Percentiles rank a stretch among this genome's conserved stretches.
phyloP scores from a whole-genome alignment of 1,139 yeast genomes.

The Zygosaccharomyces pseudobailii region DNA sequence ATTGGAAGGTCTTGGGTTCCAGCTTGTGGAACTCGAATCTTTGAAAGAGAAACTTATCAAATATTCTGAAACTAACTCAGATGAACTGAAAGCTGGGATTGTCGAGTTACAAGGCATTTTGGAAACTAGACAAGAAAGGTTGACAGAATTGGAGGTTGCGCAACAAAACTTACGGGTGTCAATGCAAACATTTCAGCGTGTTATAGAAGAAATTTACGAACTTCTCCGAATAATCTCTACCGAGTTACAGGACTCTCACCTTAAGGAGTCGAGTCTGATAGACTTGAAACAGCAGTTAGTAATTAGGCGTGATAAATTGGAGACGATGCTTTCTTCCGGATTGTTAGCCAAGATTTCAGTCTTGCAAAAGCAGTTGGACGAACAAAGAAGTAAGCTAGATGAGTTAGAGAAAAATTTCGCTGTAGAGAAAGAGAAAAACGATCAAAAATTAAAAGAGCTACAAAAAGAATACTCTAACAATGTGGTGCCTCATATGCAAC shows the following conservation, averaged over 20 bases:
- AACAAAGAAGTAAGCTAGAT: slow-evolving; percentile 18
- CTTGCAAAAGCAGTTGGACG: slow-evolving; percentile 26
- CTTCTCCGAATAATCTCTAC: slow-evolving; percentile 28
- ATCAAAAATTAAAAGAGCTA: slow-evolving; percentile 18
- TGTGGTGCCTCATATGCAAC: slow-evolving; percentile 22
- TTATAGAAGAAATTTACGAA: slow-evolving; percentile 30
- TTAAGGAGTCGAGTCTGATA: slow-evolving; percentile 22
- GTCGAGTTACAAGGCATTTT: slow-evolving; percentile 51
- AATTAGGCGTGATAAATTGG: slow-evolving; percentile 22
- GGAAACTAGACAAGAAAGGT: slow-evolving; percentile 39
- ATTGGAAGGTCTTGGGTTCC: slow-evolving; percentile 34
- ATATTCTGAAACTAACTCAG: slow-evolving; percentile 60
- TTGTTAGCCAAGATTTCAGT: slow-evolving; percentile 23
- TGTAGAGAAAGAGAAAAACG: slow-evolving; percentile 18
- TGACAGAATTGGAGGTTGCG: slow-evolving; percentile 44
- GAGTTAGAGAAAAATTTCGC: slow-evolving; percentile 17
- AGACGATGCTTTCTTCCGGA: slow-evolving; percentile 20
- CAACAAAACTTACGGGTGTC: slow-evolving; percentile 52
- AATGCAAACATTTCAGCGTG: slow-evolving; percentile 48
- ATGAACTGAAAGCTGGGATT: slow-evolving; percentile 50
- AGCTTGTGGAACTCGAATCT: slow-evolving; percentile 49
- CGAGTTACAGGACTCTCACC: slow-evolving; percentile 30
- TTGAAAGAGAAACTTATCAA: slow-evolving; percentile 57
- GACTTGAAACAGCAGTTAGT: slow-evolving; percentile 26
- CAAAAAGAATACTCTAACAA: slow-evolving; percentile 24